Evolutionary conservation across 164 flowering plant genomes (phyloP), one percentile per base, ranked within the genome.

Genomic region (Piper betle): DNA sequence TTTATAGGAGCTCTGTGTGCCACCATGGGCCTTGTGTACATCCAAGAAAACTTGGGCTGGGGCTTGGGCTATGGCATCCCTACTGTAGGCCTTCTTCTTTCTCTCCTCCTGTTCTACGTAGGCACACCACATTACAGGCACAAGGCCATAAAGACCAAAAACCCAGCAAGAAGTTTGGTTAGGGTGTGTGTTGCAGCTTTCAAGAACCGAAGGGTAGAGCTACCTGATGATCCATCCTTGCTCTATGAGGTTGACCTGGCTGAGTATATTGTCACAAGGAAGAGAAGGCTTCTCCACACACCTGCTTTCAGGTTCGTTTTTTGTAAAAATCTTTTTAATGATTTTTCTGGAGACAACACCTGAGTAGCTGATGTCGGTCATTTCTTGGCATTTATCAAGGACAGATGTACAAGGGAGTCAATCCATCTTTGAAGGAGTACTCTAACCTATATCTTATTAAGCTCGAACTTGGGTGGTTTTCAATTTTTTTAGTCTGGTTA

Each of bases 21-120:
- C 3, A 83, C 90, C 0, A 50, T 86, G 0, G 85, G 84, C 15
- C 91, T 91, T 42, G 91, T 88, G 2, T 91, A 88, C 69, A 75
- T 91, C 20, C 96, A 91, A 72, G 96, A 91, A 65, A 86, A 88
- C 59, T 15, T 86, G 60, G 87, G 94, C 0, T 88, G 97, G 97
- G 91, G 88, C 17, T 67, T 88, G 46, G 94, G 97, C 15, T 88
- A 88, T 65, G 97, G 86, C 1, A 86, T 91, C 64, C 97, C 94
- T 0, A 82, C 94, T 12, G 71, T 68, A 57, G 96, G 94, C 37
- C 84, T 88, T 18, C 41, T 91, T 0, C 3, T 84, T 0, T 88
- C 96, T 8, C 66, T 91, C 1, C 37, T 84, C 57, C 69, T 88
- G 1, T 91, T 91, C 79, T 88, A 84, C 52, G 0, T 82, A 1